These are phyloP conservation scores for Stachybotrys chartarum DNA, from an alignment of 2,329 filamentous ascomycete species.

Conservation along the genomic window DNA sequence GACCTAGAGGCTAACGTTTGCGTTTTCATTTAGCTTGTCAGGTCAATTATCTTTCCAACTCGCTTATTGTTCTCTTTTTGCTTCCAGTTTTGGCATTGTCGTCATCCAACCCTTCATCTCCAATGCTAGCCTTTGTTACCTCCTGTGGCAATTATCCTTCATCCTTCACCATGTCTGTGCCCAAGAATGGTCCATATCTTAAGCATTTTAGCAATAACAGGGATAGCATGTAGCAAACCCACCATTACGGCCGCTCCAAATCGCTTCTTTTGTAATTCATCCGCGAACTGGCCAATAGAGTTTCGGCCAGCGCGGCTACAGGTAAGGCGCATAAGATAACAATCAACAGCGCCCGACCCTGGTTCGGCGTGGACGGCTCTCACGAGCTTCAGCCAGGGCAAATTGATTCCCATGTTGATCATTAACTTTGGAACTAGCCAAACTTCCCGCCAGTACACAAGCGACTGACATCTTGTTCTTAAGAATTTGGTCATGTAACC, in stretches of 20 bases:
- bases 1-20: too few species aligned
- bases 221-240: slow-evolving; percentile 25
- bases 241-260: slow-evolving; percentile 31
- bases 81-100: slow-evolving; percentile 25
- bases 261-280: slow-evolving; percentile 22
- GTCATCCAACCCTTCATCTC: slow-evolving; percentile 20
- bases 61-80: slow-evolving; percentile 17
- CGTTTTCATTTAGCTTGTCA: slow-evolving; percentile 25
- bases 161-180: slow-evolving; percentile 26
- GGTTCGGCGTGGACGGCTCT: slow-evolving; percentile 30
- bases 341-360: slow-evolving; percentile 29
- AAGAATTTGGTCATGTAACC: too few species aligned
- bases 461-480: too few species aligned
- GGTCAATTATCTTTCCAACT: slow-evolving; percentile 26
- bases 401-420: not conserved
- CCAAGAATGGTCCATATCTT: slow-evolving; percentile 24
- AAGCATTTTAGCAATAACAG: slow-evolving; percentile 26
- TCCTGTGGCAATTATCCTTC: slow-evolving; percentile 29
- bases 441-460: too few species aligned
- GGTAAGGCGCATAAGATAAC: slow-evolving; percentile 19
- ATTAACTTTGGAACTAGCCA: slow-evolving; percentile 19
- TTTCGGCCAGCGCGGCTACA: slow-evolving; percentile 9
- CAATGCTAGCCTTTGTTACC: slow-evolving; percentile 29
- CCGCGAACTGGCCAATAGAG: slow-evolving; percentile 24
- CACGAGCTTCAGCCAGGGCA: slow-evolving; percentile 15